A percentile compares a stretch with the other conserved stretches of the same genome.
phyloP scores from a whole-genome alignment of 495 filamentous ascomycete species.

The Hamigera avellanea region DNA sequence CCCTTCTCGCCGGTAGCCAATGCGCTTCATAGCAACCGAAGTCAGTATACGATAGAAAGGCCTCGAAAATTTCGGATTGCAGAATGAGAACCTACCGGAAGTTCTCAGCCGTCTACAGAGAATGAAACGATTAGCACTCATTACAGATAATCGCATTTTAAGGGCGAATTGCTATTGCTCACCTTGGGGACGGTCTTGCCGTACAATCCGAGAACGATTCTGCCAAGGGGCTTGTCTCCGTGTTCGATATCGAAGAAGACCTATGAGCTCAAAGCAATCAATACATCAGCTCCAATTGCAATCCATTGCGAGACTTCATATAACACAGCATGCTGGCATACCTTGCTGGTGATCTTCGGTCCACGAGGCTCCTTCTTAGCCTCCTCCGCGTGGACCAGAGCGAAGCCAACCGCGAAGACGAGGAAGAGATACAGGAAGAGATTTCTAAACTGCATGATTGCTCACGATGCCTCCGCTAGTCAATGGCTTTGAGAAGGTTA shows the following conservation, averaged over 20 bases:
- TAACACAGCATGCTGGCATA: conserved; percentile 10
- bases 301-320: background rate
- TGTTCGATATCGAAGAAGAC: conserved; percentile 93
- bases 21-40: conserved; percentile 37
- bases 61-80: background rate
- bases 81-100: conserved; percentile 50
- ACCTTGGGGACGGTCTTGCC: conserved; percentile 96
- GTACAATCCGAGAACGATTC: conserved; percentile 89
- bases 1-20: conserved; percentile 95
- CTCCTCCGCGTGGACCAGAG: conserved; percentile 60
- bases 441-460: conserved; percentile 39
- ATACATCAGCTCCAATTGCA: too few relatives aligned
- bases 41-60: too few relatives aligned
- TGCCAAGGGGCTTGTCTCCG: conserved; percentile 73
- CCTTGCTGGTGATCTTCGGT: conserved; percentile 94
- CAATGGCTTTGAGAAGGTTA: conserved; percentile 5
- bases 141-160: background rate
- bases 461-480: conserved; percentile 9
- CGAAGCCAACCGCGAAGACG: conserved; percentile 51
- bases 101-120: conserved; percentile 75
- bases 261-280: conserved; percentile 20
- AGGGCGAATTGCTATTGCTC: conserved; percentile 4
- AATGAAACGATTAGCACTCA: conserved; percentile 3
- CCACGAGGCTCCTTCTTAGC: conserved; percentile 68
- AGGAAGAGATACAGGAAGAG: conserved; percentile 56